Evolutionary conservation across 2,329 filamentous ascomycete genomes (phyloP), one percentile per base, ranked within the genome.

Genomic region (Didymella pinodella): DNA sequence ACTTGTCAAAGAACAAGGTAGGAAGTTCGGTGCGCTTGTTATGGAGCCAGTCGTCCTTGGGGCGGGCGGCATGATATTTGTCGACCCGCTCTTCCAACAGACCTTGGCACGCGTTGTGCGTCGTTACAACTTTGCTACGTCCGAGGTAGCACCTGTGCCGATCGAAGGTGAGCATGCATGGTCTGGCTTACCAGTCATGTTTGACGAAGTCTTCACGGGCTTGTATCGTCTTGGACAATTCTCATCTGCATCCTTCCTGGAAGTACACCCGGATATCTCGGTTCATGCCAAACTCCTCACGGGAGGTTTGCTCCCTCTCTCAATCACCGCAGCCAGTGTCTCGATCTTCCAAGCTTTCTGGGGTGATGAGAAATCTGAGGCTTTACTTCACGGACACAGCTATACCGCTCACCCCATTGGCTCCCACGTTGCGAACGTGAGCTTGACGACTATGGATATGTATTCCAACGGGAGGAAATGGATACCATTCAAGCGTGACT

Each of bases 181-280:
- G 92, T 82, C 82, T 1, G 91, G 92, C 2, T 83, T 96, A 4
- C 92, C 92, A 0, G 80, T 96, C 38, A 82, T 96, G 65, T 92
- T 92, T 64, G 92, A 96, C 71, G 92, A 96, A 73, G 92, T 96
- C 34, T 96, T 96, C 77, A 94, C 91, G 0, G 92, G 92, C 1
- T 81, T 96, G 4, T 93, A 93, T 74, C 90, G 92, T 12, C 86
- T 96, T 0, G 92, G 92, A 2, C 85, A 88, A 38, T 87, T 89
- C 70, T 88, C 85, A 1, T 83, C 91, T 0, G 86, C 90, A 0
- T 88, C 88, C 0, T 90, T 94, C 74, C 83, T 96, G 3, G 80
- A 81, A 5, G 79, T 86, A 0, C 77, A 91, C 31, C 85, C 92
- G 0, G 92, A 96, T 67, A 89, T 96, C 46, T 88, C 88, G 0